Conservation (phyloP, 495 filamentous ascomycete species). For the Wilcoxina mikolae region DNA sequence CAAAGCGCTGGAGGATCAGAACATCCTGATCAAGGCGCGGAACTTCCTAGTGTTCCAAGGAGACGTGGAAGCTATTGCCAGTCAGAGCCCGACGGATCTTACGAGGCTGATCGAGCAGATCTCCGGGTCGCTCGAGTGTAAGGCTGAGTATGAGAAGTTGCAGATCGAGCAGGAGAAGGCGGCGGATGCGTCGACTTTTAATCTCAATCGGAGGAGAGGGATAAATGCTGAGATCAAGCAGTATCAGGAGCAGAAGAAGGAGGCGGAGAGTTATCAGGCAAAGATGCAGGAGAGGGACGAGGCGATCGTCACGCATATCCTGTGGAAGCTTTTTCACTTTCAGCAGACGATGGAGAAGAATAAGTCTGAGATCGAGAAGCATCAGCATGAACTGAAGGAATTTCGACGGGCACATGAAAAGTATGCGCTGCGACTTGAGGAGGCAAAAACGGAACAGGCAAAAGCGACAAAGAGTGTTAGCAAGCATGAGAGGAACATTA, state of each 20-base stretch:
- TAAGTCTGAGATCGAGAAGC: slow-evolving; percentile 74
- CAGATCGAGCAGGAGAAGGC: slow-evolving; percentile 76
- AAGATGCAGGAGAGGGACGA: slow-evolving; percentile 82
- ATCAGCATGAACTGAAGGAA: slow-evolving; percentile 93
- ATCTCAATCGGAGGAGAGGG: slow-evolving; percentile 71
- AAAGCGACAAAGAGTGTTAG: slow-evolving; percentile 62
- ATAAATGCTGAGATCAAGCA: slow-evolving; percentile 98
- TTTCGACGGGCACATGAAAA: slow-evolving; percentile 75
- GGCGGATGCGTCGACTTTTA: slow-evolving; percentile 69
- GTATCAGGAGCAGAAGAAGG: slow-evolving; percentile 91
- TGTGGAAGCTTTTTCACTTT: slow-evolving; percentile 96
- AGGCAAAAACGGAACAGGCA: slow-evolving; percentile 73
- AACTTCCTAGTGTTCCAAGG: slow-evolving; percentile 98
- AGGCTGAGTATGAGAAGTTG: slow-evolving; percentile 81
- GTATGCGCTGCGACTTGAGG: slow-evolving; percentile 66
- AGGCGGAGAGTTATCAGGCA: slow-evolving; percentile 77
- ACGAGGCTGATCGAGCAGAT: slow-evolving; percentile 95
- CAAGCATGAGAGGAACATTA: slow-evolving; percentile 70
- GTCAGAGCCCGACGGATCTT: slow-evolving; percentile 83
- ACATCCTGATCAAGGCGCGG: slow-evolving; percentile 91
- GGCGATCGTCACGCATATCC: slow-evolving; percentile 81
- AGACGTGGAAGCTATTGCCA: slow-evolving; percentile 94
- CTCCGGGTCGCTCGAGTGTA: slow-evolving; percentile 88
- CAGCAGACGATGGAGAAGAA: slow-evolving; percentile 86
- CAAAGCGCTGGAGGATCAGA: slow-evolving; percentile 77